phyloP scores from a whole-genome alignment of 1,284 basidiomycete genomes.

The Ceratobasidium sp. region DNA sequence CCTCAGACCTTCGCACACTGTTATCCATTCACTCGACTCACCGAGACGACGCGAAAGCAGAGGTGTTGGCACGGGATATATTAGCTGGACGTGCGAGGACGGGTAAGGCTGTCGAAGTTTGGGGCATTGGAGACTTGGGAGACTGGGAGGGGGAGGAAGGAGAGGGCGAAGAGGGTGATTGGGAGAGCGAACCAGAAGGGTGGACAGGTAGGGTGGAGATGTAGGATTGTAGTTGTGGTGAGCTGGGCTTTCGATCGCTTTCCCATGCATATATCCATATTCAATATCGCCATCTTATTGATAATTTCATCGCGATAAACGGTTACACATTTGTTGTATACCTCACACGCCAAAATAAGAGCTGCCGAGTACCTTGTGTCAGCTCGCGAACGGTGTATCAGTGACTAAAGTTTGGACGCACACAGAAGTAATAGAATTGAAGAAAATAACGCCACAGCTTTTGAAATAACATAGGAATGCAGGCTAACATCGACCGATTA shows the following conservation, averaged over 20 bases:
- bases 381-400: too few relatives aligned
- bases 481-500: too few relatives aligned
- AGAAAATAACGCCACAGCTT: too few relatives aligned
- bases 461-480: too few relatives aligned
- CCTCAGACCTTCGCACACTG: constrained; percentile 26
- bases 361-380: too few relatives aligned
- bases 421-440: too few relatives aligned
- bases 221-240: constrained; percentile 19
- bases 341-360: too few relatives aligned
- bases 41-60: constrained; percentile 15
- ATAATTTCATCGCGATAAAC: background rate
- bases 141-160: constrained; percentile 11
- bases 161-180: constrained; percentile 43
- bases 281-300: background rate
- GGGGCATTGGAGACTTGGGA: constrained; percentile 44
- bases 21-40: constrained; percentile 37
- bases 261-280: background rate
- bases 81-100: constrained; percentile 34
- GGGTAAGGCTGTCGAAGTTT: constrained; percentile 34
- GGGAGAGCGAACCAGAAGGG: constrained; percentile 46
- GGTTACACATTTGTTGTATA: too few relatives aligned
- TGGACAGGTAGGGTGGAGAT: constrained; percentile 44
- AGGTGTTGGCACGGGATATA: constrained; percentile 26
- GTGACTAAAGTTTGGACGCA: too few relatives aligned
- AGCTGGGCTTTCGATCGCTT: background rate